phyloP scores from a whole-genome alignment of 202 grass and related monocot genomes.

The Zoysia matrella region DNA sequence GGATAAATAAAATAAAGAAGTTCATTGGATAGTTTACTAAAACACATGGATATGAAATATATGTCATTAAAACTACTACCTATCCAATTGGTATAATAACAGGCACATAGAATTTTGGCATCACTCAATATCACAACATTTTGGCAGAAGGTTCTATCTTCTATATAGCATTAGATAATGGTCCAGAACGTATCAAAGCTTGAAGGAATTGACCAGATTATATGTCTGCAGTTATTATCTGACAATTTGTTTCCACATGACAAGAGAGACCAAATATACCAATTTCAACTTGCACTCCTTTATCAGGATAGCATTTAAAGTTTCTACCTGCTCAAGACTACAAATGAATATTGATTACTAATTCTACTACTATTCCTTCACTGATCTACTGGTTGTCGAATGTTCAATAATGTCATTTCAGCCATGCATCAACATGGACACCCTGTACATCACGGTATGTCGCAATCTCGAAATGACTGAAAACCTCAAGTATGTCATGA shows the following conservation, averaged over 20 bases:
- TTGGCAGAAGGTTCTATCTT: neutral
- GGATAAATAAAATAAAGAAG: neutral
- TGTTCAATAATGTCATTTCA: slow-evolving; percentile 19
- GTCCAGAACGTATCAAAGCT: neutral
- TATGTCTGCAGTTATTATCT: neutral
- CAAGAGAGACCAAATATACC: neutral
- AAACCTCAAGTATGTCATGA: slow-evolving; percentile 18
- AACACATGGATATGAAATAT: slow-evolving; percentile 1
- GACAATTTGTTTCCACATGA: neutral
- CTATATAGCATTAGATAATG: slow-evolving; percentile 12
- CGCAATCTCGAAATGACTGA: slow-evolving; percentile 4
- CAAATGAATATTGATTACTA: neutral
- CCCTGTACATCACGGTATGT: neutral
- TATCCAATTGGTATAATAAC: slow-evolving; percentile 2
- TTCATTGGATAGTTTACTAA: neutral
- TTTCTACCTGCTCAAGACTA: slow-evolving; percentile 21
- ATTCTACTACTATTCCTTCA: neutral
- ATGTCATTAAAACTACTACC: slow-evolving; percentile 17
- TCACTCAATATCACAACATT: neutral
- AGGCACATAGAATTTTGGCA: slow-evolving; percentile 14
- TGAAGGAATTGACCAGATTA: neutral
- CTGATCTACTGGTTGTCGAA: neutral
- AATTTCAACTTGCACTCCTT: slow-evolving; percentile 1
- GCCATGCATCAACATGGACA: slow-evolving; percentile 6
- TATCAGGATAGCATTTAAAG: neutral